Base-by-base conservation (phyloP, 768 basidiomycete genomes). In the Auriculariales sp. region DNA sequence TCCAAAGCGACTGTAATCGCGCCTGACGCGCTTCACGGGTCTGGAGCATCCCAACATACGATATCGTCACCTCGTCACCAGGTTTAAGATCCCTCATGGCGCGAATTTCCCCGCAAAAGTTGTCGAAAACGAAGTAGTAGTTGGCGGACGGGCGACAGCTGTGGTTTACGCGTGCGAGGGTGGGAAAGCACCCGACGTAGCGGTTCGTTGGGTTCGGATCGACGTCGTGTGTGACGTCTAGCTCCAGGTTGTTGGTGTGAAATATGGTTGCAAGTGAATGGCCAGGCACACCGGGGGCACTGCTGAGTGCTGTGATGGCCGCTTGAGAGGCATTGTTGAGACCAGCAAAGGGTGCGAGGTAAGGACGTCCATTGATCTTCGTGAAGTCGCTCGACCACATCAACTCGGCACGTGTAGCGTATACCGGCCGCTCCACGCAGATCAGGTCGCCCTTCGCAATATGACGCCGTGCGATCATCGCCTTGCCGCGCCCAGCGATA, bases 21-120 rank as follows among this genome's bases (percentile, higher is more conserved):
- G 30, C 52, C 15, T 34, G 49, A 4, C 52, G 39, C 42, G 50
- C 49, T 2, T 10, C 14, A 7, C 33, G 24, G 2, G 44, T n/a
- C 25, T 30, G 28, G 28, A 53, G 45, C 3, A 46, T 49, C 28
- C 50, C 52, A 45, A 49, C 36, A 36, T 53, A 53, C 15, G 49
- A 46, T 30, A 53, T 53, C 3, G 49, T 36, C 15, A 53, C 47
- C 44, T 53, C 52, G 24, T 53, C 52, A 11, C 52, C 52, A 3
- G 7, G 7, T 27, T 50, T 17, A 17, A 53, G 50, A 9, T 19
- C 42, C 6, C 52, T 49, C 27, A 28, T 44, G 2, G 52, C 52
- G 24, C 52, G 52, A 15, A 53, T 34, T 28, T 53, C 49, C 27
- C 49, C 46, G n/a, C 31, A 30, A 25, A 42, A 51, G 4, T 39